Conservation (phyloP, 2,329 filamentous ascomycete genomes). For the Aspergillus fumigatiaffinis region DNA sequence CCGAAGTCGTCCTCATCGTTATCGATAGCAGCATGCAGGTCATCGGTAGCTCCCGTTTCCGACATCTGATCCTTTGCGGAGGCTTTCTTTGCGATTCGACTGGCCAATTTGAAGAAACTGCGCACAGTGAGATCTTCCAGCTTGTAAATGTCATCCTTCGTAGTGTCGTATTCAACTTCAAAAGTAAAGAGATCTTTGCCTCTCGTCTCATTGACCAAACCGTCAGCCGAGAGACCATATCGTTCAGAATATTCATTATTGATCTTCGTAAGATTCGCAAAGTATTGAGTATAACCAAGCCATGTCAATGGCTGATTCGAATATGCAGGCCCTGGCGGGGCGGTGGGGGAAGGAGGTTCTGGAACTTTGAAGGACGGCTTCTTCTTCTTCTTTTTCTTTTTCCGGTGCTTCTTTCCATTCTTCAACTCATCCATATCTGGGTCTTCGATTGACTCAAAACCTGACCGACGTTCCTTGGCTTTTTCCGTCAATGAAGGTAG, state of each 20-base stretch:
- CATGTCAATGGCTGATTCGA: constrained; percentile 77
- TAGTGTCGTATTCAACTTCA: constrained; percentile 83
- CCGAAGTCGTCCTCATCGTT: neutral
- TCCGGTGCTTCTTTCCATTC: constrained; percentile 38
- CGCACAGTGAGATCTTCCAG: constrained; percentile 79
- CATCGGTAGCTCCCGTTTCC: constrained; percentile 10
- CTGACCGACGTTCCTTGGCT: neutral
- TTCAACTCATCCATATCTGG: constrained; percentile 6
- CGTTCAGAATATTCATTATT: constrained; percentile 62
- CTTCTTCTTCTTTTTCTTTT: constrained; percentile 45
- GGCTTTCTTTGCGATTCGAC: constrained; percentile 61
- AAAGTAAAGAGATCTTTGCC: constrained; percentile 61
- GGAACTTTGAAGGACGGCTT: constrained; percentile 64
- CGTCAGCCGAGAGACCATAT: constrained; percentile 11
- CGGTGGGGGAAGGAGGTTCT: constrained; percentile 64
- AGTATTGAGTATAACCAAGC: constrained; percentile 83
- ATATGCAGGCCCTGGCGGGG: constrained; percentile 84
- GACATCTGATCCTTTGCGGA: constrained; percentile 20
- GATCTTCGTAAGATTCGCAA: constrained; percentile 84
- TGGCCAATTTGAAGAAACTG: constrained; percentile 74
- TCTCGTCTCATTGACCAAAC: constrained; percentile 55
- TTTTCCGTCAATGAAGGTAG: constrained; percentile 1
- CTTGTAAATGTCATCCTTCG: constrained; percentile 68
- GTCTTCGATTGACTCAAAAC: constrained; percentile 1
- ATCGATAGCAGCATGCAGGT: constrained; percentile 8